Conservation (phyloP, 257 asterid species). For the Oldenlandia corymbosa region DNA sequence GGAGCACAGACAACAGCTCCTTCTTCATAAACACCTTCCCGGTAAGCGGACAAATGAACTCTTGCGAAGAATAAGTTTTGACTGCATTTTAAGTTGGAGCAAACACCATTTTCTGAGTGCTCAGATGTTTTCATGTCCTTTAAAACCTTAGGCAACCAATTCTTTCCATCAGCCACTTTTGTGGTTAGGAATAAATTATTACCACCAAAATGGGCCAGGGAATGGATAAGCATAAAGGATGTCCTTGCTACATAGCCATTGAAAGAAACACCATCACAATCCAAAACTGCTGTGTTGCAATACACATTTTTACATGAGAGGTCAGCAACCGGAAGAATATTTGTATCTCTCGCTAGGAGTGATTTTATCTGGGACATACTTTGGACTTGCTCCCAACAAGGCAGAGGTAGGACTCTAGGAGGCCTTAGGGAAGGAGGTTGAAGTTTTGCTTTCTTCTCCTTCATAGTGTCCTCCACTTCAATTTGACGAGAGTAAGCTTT, state of each 20-base stretch:
- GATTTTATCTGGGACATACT: conserved; percentile 21
- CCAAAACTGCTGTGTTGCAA: conserved; percentile 15
- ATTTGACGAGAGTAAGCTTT: conserved; percentile 47
- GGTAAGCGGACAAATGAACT: conserved; percentile 52
- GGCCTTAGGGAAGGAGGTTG: conserved; percentile 49
- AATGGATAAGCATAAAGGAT: conserved; percentile 38
- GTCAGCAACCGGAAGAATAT: conserved; percentile 22
- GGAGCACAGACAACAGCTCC: conserved; percentile 92
- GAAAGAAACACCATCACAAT: conserved; percentile 27
- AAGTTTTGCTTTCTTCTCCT: conserved; percentile 32
- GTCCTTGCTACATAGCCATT: conserved; percentile 66
- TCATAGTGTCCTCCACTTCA: conserved; percentile 44
- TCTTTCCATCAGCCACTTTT: conserved; percentile 28
- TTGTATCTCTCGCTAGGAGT: conserved; percentile 16
- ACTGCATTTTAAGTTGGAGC: conserved; percentile 26
- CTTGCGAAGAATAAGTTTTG: conserved; percentile 48
- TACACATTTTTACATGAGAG: conserved; percentile 12
- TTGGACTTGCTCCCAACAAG: conserved; percentile 67
- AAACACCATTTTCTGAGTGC: conserved; percentile 21
- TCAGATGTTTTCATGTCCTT: conserved; percentile 36
- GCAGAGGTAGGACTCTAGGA: conserved; percentile 45
- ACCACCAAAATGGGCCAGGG: conserved; percentile 23
- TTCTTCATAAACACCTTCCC: conserved; percentile 73
- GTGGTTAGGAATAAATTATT: conserved; percentile 54
- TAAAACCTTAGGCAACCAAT: conserved; percentile 36